Evolutionary conservation across 2,329 filamentous ascomycete genomes (phyloP), one percentile per base, ranked within the genome.

Genomic region (Colletotrichum spinosum): DNA sequence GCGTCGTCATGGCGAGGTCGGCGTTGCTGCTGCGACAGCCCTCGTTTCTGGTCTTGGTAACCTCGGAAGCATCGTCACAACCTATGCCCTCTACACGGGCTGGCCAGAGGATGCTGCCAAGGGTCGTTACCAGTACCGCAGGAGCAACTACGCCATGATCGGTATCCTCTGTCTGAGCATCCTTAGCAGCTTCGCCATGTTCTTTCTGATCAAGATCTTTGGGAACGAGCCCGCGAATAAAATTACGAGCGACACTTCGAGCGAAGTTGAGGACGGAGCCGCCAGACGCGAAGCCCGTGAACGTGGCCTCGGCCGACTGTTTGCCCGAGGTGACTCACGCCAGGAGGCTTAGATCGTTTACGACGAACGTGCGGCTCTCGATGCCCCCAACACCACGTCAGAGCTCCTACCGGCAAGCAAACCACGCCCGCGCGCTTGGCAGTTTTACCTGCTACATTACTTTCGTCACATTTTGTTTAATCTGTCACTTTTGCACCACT

Each of bases 31-130:
- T 12, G 93, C 94, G 0, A 89, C 91, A 2, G 94, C 94, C 3
- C 83, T 97, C 10, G 94, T 97, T 1, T 96, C 92, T 0, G 94
- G 94, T 1, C 83, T 97, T 44, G 94, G 94, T 0, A 97, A 97
- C 73, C 81, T 97, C 15, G 94, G 94, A 37, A 94, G 90, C 72
- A 92, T 97, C 65, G 85, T 92, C 59, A 97, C 93, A 2, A 97
- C 94, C 0, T 97, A 97, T 74, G 94, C 94, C 11, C 80, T 97
- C 52, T 97, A 97, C 77, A 90, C 90, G 0, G 94, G 94, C 37
- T 97, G 94, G 94, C 87, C 90, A 2, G 90, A 85, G 48, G 94
- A 97, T 75, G 87, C 88, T 8, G 81, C 79, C n/a, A 80, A 85
- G 1, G 92, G 92, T 0, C 86, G 86, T 9, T 83, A 86, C 72